These are phyloP conservation scores for Smallanthus sonchifolius DNA, from an alignment of 129 eudicot species.

Conservation along the genomic window DNA sequence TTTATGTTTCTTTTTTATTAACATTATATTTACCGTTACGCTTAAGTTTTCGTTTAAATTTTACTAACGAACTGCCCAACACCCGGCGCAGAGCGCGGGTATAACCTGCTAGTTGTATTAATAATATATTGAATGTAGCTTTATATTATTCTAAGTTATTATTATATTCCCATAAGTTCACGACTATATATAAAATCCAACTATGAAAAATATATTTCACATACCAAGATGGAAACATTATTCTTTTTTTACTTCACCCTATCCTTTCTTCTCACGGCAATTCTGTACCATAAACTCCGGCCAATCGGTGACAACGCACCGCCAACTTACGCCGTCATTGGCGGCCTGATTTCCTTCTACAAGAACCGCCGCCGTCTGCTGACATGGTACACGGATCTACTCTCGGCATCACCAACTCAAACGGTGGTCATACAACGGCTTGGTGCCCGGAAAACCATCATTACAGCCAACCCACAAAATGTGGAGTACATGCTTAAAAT, in stretches of 20 bases:
- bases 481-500: constrained; percentile 52
- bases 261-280: constrained; percentile 7
- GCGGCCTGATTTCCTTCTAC: constrained; percentile 45
- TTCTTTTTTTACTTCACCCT: neutral
- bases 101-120: no score
- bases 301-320: neutral
- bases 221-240: constrained; percentile 6
- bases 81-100: no score
- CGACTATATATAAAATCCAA: no score
- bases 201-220: neutral
- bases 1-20: no score
- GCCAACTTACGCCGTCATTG: constrained; percentile 38
- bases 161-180: neutral
- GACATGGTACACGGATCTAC: constrained; percentile 53
- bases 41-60: no score
- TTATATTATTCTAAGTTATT: no score
- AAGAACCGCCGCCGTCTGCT: constrained; percentile 37
- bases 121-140: neutral
- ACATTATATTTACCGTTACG: no score
- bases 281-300: constrained; percentile 12
- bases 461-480: constrained; percentile 47
- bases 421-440: constrained; percentile 35
- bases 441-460: constrained; percentile 33
- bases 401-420: constrained; percentile 35
- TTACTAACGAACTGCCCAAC: no score